Conservation (phyloP, 1,139 yeast species). For the Sugiyamaella xylanicola region DNA sequence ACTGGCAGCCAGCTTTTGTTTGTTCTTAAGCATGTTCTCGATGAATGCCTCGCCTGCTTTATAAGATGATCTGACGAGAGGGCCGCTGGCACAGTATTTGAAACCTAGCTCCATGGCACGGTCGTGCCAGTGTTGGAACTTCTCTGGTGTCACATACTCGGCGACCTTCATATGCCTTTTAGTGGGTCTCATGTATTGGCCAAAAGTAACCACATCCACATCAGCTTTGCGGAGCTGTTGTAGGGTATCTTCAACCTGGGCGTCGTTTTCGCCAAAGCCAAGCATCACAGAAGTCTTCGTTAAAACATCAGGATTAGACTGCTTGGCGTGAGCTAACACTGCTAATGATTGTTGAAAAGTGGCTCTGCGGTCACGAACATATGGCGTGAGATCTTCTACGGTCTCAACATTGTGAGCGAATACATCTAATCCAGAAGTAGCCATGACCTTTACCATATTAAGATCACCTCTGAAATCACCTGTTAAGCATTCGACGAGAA, state of each 20-base stretch:
- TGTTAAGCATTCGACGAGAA: conserved; percentile 87
- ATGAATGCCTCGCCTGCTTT: conserved; percentile 98
- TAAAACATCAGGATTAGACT: conserved; percentile 68
- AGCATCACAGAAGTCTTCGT: conserved; percentile 96
- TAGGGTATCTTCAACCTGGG: conserved; percentile 75
- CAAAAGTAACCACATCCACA: conserved; percentile 97
- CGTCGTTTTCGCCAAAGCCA: conserved; percentile 96
- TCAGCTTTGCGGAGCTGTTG: conserved; percentile 69
- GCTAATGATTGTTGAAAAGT: conserved; percentile 85
- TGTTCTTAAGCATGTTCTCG: conserved; percentile 85
- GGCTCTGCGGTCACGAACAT: conserved; percentile 94
- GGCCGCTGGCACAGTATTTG: conserved; percentile 95
- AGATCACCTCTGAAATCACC: conserved; percentile 96
- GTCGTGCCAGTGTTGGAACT: conserved; percentile 91
- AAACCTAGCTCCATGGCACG: conserved; percentile 89
- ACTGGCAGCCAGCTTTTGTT: conserved; percentile 39
- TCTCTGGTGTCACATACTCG: conserved; percentile 92
- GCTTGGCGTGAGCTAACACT: conserved; percentile 79
- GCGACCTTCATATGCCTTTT: conserved; percentile 98
- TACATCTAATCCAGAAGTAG: conserved; percentile 87
- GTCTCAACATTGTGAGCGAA: conserved; percentile 98
- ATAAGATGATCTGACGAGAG: conserved; percentile 92
- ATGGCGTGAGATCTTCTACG: conserved; percentile 93
- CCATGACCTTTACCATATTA: conserved; percentile 76
- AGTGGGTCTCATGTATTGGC: conserved; percentile 99